phyloP scores from a whole-genome alignment of 441 rosid species.

The Populus hybrid region DNA sequence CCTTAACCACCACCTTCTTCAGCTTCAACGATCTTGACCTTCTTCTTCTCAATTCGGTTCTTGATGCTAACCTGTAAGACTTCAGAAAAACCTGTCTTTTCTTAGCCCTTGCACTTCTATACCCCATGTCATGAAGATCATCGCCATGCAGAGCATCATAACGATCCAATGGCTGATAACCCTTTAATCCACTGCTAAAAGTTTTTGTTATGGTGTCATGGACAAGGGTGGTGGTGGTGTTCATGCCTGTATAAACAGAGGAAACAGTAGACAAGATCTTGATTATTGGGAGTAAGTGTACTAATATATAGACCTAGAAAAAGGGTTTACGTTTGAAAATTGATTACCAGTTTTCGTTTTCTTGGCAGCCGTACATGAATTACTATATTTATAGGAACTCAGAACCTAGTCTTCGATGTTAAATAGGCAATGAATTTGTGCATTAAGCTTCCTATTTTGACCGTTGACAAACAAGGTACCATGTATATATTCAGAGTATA shows the following conservation, averaged over 20 bases:
- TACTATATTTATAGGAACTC: neutral
- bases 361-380: slow-evolving; percentile 5
- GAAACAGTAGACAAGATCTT: neutral
- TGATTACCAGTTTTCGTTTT: slow-evolving; percentile 1
- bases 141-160: slow-evolving; percentile 17
- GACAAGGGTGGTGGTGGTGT: slow-evolving; percentile 27
- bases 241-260: slow-evolving; percentile 25
- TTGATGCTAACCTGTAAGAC: slow-evolving; percentile 39
- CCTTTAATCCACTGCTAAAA: slow-evolving; percentile 25
- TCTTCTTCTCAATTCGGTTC: slow-evolving; percentile 19
- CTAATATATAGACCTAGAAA: neutral
- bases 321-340: neutral
- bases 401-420: neutral
- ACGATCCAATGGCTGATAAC: slow-evolving; percentile 30
- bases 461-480: neutral
- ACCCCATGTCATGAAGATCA: slow-evolving; percentile 12
- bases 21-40: slow-evolving; percentile 22
- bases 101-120: slow-evolving; percentile 36
- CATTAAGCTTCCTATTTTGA: neutral
- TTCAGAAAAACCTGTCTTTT: slow-evolving; percentile 44
- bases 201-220: slow-evolving; percentile 32
- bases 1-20: slow-evolving; percentile 36
- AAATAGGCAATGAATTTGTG: neutral
- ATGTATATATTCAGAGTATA: neutral
- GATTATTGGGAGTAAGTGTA: neutral